A percentile compares a stretch with the other conserved stretches of the same genome.
phyloP scores from a whole-genome alignment of 345 rosid species.

The Nephelium lappaceum region DNA sequence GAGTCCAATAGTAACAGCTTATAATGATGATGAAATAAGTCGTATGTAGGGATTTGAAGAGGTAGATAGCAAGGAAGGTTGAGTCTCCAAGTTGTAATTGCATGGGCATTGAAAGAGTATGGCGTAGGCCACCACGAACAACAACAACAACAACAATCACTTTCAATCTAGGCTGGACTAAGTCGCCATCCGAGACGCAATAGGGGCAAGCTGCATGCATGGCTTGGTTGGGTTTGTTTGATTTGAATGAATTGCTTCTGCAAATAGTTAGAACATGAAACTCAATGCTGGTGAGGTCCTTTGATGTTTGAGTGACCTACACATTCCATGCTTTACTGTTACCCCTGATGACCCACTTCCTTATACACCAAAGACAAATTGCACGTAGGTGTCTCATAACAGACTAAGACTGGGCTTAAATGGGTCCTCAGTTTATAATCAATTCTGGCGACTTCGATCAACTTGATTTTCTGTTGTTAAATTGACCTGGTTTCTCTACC shows the following conservation, averaged over 20 bases:
- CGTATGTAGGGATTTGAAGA: not conserved
- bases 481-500: not conserved
- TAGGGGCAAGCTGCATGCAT: conserved; percentile 39
- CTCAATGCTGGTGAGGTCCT: conserved; percentile 11
- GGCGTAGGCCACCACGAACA: conserved; percentile 20
- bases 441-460: not conserved
- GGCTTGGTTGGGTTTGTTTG: conserved; percentile 32
- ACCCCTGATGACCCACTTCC: conserved; percentile 30
- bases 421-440: conserved; percentile 16
- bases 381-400: not conserved
- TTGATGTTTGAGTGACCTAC: conserved; percentile 12
- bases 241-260: not conserved
- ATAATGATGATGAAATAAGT: not conserved
- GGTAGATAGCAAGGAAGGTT: not conserved
- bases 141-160: conserved; percentile 26
- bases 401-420: conserved; percentile 10
- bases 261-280: conserved; percentile 26
- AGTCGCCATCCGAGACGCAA: conserved; percentile 22
- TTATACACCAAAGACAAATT: conserved; percentile 24
- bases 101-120: conserved; percentile 6
- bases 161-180: conserved; percentile 44
- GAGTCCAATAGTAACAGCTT: not conserved
- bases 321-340: conserved; percentile 27
- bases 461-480: not conserved
- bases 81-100: conserved; percentile 16